Percentiles rank a stretch among this genome's conserved stretches.
Conservation (phyloP, 2,329 filamentous ascomycete genomes). For the Helicocarpus griseus region DNA sequence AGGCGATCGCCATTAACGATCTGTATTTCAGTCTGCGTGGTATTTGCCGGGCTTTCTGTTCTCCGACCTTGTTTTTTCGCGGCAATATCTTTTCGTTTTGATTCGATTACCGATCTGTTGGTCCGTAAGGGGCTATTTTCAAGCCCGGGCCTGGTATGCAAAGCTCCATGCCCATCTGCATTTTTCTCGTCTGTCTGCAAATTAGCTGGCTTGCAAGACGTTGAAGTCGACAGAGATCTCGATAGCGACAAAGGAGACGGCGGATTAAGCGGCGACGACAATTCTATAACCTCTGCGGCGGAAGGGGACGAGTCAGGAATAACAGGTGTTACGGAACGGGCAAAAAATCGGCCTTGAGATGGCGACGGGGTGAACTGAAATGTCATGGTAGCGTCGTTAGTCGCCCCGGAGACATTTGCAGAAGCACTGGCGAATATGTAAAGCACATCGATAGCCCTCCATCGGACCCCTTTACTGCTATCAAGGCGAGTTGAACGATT, state of each 20-base stretch:
- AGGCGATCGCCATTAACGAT: background rate
- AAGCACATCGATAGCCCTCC: no score
- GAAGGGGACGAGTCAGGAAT: constrained; percentile 5
- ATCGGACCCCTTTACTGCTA: background rate
- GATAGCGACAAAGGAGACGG: constrained; percentile 19
- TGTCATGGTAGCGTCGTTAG: background rate
- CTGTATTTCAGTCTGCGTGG: background rate
- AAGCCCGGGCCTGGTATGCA: background rate
- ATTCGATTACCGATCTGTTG: background rate
- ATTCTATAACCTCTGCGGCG: constrained; percentile 8
- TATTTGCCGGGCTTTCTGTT: background rate
- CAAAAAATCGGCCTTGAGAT: constrained; percentile 26
- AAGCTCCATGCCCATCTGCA: background rate
- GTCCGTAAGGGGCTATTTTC: background rate
- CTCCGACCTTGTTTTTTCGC: constrained; percentile 1
- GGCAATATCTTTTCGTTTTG: constrained; percentile 3
- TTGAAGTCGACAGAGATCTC: background rate
- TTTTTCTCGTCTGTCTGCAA: background rate
- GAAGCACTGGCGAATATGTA: background rate
- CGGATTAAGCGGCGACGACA: constrained; percentile 13
- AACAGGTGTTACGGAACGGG: constrained; percentile 22
- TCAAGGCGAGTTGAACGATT: background rate
- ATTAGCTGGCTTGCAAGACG: background rate
- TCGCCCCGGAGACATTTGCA: background rate
- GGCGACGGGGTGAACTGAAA: constrained; percentile 23